These are phyloP conservation scores for Fusarium armeniacum DNA, from an alignment of 2,329 filamentous ascomycete species.

Conservation along the genomic window DNA sequence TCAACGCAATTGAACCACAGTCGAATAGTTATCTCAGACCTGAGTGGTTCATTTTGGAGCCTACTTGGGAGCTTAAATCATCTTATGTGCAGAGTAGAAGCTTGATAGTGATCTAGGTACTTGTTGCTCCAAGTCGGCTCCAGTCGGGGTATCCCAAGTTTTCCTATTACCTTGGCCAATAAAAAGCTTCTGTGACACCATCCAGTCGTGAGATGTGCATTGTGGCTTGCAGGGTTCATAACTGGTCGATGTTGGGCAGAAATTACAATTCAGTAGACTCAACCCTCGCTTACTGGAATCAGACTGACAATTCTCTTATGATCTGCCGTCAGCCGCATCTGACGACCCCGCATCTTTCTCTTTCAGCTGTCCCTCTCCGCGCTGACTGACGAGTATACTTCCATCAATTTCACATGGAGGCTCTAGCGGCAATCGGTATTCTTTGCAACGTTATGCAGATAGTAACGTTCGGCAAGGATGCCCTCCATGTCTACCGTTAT, in stretches of 20 bases:
- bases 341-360: background rate
- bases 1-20: too few relatives aligned
- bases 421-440: background rate
- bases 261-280: background rate
- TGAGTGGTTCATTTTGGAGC: too few relatives aligned
- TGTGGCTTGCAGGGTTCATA: background rate
- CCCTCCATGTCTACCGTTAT: background rate
- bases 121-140: too few relatives aligned
- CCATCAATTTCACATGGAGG: background rate
- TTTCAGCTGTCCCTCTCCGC: background rate
- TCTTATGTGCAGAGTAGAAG: too few relatives aligned
- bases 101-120: too few relatives aligned
- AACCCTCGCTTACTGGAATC: background rate
- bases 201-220: background rate
- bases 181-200: too few relatives aligned
- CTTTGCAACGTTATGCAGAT: constrained; percentile 10
- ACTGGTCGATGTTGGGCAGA: background rate
- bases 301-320: too few relatives aligned
- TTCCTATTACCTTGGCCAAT: too few relatives aligned
- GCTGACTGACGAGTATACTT: rapidly evolving
- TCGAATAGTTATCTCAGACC: too few relatives aligned
- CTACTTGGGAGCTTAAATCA: too few relatives aligned
- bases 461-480: background rate
- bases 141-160: too few relatives aligned
- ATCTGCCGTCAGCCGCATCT: background rate